Evolutionary conservation across 139 green algal species (phyloP), one percentile per base, ranked within the genome.

Genomic region (Coelastrella sp.): DNA sequence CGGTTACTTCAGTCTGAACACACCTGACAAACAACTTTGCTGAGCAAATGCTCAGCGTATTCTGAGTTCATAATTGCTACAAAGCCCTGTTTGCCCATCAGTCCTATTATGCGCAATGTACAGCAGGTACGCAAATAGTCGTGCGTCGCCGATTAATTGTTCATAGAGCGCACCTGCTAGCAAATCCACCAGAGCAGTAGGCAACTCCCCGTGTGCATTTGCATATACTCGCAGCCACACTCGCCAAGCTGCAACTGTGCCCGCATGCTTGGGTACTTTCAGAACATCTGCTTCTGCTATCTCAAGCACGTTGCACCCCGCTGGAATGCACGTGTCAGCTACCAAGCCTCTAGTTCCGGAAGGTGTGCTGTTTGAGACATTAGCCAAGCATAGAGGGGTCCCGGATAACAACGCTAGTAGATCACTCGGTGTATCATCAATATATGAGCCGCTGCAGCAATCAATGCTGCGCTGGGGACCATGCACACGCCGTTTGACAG

Each of bases 261-360:
- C 58, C 7, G 6, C 80, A 20, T 14, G 27, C 80, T 85, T 85
- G 14, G 80, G 58, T 20, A 85, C 80, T 20, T 59, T 60, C 10
- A 85, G 80, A 11, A 85, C 65, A 20, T 85, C 73, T 49, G 56
- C 57, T 70, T 49, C 80, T 10, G 80, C 80, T 22, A 35, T 56
- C 80, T 85, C 22, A 17, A 85, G 80, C 80, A 85, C 80, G 11
- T 19, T 57, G n/a, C 70, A 19, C 19, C 80, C 80, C 27, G 80
- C 57, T 60, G 35, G 58, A 24, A 85, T 72, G 80, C 27, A 25
- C 22, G 27, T 49, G 8, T 19, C 49, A 15, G 80, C 80, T 12
- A 85, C 58, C 57, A 85, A 56, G 80, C 80, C 80, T 20, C 80
- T 57, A 22, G 57, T 60, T 15, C 58, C 80, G 58, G 57, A 59